Percentiles rank a stretch among this genome's conserved stretches.
Conservation (phyloP, 352 stramenopile species). For the Phytophthora brassicae region DNA sequence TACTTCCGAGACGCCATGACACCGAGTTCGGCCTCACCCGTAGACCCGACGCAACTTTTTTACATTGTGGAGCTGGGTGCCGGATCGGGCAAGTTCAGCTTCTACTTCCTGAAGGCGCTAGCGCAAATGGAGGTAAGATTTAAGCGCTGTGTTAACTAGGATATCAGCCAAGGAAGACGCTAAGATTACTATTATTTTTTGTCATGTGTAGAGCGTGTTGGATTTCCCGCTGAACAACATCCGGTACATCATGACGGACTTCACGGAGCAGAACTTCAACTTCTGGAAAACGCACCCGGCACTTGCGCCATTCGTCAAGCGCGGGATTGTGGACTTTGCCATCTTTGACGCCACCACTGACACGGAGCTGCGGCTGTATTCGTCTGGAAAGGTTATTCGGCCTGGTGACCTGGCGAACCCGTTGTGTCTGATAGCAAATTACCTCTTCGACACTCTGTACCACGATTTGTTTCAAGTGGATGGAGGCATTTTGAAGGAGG, state of each 20-base stretch:
- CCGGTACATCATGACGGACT: slow-evolving; percentile 95
- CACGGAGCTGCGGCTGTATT: slow-evolving; percentile 69
- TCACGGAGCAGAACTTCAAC: slow-evolving; percentile 92
- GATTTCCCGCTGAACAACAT: slow-evolving; percentile 91
- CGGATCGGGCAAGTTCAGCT: slow-evolving; percentile 94
- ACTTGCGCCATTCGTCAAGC: slow-evolving; percentile 82
- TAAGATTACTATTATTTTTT: slow-evolving; percentile 7
- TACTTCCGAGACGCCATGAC: slow-evolving; percentile 67
- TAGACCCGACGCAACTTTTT: slow-evolving; percentile 83
- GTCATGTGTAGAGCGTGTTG: slow-evolving; percentile 45
- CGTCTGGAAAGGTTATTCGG: slow-evolving; percentile 53
- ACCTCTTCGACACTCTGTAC: slow-evolving; percentile 94
- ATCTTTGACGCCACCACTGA: slow-evolving; percentile 94
- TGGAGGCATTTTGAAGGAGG: slow-evolving; percentile 85
- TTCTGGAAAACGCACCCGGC: slow-evolving; percentile 92
- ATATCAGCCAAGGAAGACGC: neutral
- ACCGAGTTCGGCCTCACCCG: slow-evolving; percentile 30
- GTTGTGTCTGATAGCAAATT: slow-evolving; percentile 92
- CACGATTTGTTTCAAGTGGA: slow-evolving; percentile 92
- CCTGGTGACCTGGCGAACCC: slow-evolving; percentile 77
- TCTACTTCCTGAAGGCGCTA: slow-evolving; percentile 93
- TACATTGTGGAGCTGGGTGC: slow-evolving; percentile 95
- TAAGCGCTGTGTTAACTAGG: neutral
- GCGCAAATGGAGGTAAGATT: slow-evolving; percentile 49
- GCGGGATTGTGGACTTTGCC: slow-evolving; percentile 90